Evolutionary conservation across 352 stramenopile species (phyloP).

Genomic region (Phytophthora agathidicida): DNA sequence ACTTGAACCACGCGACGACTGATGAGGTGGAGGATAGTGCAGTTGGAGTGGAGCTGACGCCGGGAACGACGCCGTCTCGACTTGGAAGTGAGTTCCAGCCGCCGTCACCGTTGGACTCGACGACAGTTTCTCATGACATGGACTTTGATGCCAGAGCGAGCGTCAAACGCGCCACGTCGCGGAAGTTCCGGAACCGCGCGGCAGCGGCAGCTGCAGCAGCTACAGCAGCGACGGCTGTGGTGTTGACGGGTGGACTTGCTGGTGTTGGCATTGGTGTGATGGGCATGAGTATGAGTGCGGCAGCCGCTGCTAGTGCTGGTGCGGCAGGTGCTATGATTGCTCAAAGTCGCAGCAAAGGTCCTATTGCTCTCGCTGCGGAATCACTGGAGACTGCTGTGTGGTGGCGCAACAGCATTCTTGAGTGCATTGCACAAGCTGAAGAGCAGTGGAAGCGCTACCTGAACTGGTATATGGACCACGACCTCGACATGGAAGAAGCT

Average conservation of each 20-base stretch:
- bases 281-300: constrained; percentile 83
- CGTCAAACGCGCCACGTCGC: constrained; percentile 55
- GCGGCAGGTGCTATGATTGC: constrained; percentile 74
- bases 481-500: constrained; percentile 50
- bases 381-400: constrained; percentile 84
- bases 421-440: constrained; percentile 85
- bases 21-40: constrained; percentile 56
- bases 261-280: constrained; percentile 81
- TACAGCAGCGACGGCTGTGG: constrained; percentile 77
- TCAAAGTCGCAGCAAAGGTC: constrained; percentile 71
- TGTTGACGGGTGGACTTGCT: constrained; percentile 78
- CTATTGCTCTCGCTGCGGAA: constrained; percentile 80
- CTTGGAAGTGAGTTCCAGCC: constrained; percentile 39
- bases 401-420: constrained; percentile 87
- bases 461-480: constrained; percentile 88
- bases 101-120: constrained; percentile 35
- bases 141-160: constrained; percentile 50
- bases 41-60: constrained; percentile 26
- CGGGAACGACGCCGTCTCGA: constrained; percentile 22
- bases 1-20: constrained; percentile 55
- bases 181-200: constrained; percentile 68
- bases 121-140: constrained; percentile 28
- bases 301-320: constrained; percentile 73
- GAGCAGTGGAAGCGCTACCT: constrained; percentile 88
- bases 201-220: constrained; percentile 71